Base-by-base conservation (phyloP, 306 rosid species). In the Leucaena leucocephala region DNA sequence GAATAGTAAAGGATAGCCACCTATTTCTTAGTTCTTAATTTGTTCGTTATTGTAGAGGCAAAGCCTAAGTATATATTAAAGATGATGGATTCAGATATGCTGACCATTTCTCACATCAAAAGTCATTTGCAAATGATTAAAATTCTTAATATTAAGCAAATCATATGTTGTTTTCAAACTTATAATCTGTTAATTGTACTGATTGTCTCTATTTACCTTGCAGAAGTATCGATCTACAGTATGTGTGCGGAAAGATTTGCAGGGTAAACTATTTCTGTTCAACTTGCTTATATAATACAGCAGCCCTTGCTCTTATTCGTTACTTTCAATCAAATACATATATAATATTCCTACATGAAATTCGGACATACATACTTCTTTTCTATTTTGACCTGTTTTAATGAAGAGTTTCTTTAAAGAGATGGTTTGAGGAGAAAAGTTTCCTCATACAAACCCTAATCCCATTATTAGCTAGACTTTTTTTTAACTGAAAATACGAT, bases 81-180 rank as follows among this genome's bases (percentile, higher is more conserved):
- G 68, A 78, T 82, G 86, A 87, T 84, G 90, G 71, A 77, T 58
- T 76, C 90, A 5, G 69, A 87, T 58, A 36, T 71, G 73, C 74
- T 87, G 42, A 82, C 85, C 48, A 80, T 84, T 80, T 77, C 86
- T 69, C 90, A 87, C 13, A 74, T 87, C 50, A 87, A 85, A 77
- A 87, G 90, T 71, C 88, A 87, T 66, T 82, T 85, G 72, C 90
- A 87, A 88, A 88, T 85, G 71, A n/a, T n/a, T n/a, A 21, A 19
- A 62, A 6, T 38, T 46, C 50, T 45, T 78, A 22, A 4, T 38
- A 75, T 36, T n/a, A 3, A 22, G 66, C 46, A 50, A 12, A 46
- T 83, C 45, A 13, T 65, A 3, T 57, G 58, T 38, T 62, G 15
- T 77, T 78, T 19, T 71, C 35, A 45, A 76, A 50, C 64, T n/a